These are phyloP conservation scores for Hypomyces perniciosus DNA, from an alignment of 2,329 filamentous ascomycete genomes.

Conservation along the genomic window DNA sequence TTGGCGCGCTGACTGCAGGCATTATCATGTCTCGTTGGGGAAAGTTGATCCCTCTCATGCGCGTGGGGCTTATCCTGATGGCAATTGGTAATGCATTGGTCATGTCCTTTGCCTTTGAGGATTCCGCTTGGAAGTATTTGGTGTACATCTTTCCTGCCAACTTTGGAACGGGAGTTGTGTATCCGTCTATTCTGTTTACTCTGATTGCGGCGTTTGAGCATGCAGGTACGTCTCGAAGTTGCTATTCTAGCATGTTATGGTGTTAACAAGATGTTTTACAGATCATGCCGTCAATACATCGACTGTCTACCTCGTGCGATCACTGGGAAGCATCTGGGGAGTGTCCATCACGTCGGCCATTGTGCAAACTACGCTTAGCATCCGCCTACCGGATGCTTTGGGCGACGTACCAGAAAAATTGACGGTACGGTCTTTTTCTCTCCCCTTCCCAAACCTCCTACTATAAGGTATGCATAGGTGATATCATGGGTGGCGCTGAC, in stretches of 20 bases:
- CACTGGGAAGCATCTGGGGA: slow-evolving; percentile 58
- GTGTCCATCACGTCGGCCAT: slow-evolving; percentile 58
- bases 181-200: slow-evolving; percentile 54
- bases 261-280: slow-evolving; percentile 19
- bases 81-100: slow-evolving; percentile 48
- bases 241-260: not conserved
- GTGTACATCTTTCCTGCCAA: slow-evolving; percentile 53
- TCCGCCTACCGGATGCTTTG: slow-evolving; percentile 47
- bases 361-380: slow-evolving; percentile 54
- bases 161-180: slow-evolving; percentile 54
- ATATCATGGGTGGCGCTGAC: slow-evolving; percentile 17
- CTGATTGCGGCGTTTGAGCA: slow-evolving; percentile 58
- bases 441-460: not conserved
- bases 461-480: not conserved
- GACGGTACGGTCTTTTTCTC: slow-evolving; percentile 39
- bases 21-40: slow-evolving; percentile 54
- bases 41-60: slow-evolving; percentile 45
- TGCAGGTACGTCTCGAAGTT: slow-evolving; percentile 35
- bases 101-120: slow-evolving; percentile 42
- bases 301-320: slow-evolving; percentile 58
- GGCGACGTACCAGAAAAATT: slow-evolving; percentile 51
- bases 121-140: slow-evolving; percentile 49
- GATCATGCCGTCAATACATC: slow-evolving; percentile 59
- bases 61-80: slow-evolving; percentile 46
- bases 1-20: slow-evolving; percentile 51